phyloP scores from a whole-genome alignment of 176 grass and related monocot species.

The Tillandsia leiboldiana region DNA sequence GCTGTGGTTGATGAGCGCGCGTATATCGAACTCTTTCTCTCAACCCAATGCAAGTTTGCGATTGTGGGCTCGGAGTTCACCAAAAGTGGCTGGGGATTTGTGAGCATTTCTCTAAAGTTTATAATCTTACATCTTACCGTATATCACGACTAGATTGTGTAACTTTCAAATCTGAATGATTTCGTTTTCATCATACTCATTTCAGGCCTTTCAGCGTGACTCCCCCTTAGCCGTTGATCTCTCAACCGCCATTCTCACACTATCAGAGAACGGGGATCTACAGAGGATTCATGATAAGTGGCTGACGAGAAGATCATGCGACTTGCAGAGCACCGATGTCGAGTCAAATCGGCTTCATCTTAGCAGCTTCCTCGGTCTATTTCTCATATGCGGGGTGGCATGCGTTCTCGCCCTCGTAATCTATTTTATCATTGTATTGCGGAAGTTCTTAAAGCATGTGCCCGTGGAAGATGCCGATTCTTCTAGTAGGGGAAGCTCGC shows the following conservation, averaged over 20 bases:
- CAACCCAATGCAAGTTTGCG: conserved; percentile 26
- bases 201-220: conserved; percentile 60
- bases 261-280: conserved; percentile 84
- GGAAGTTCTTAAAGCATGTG: conserved; percentile 33
- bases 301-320: conserved; percentile 27
- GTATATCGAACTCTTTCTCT: conserved; percentile 55
- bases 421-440: conserved; percentile 32
- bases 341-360: conserved; percentile 40
- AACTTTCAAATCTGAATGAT: conserved; percentile 1
- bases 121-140: no score
- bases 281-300: conserved; percentile 74
- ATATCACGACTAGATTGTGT: not conserved
- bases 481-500: not conserved
- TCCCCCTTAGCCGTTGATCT: conserved; percentile 61
- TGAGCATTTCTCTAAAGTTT: conserved; percentile 21
- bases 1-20: conserved; percentile 59
- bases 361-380: conserved; percentile 60
- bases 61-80: conserved; percentile 74
- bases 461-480: conserved; percentile 1
- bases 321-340: conserved; percentile 15
- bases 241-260: conserved; percentile 64
- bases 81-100: conserved; percentile 79
- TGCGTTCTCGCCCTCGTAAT: conserved; percentile 47
- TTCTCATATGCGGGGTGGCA: conserved; percentile 65
- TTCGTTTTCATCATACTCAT: not conserved